Evolutionary conservation across 1,284 basidiomycete genomes (phyloP).

Genomic region (Vanrija humicola): DNA sequence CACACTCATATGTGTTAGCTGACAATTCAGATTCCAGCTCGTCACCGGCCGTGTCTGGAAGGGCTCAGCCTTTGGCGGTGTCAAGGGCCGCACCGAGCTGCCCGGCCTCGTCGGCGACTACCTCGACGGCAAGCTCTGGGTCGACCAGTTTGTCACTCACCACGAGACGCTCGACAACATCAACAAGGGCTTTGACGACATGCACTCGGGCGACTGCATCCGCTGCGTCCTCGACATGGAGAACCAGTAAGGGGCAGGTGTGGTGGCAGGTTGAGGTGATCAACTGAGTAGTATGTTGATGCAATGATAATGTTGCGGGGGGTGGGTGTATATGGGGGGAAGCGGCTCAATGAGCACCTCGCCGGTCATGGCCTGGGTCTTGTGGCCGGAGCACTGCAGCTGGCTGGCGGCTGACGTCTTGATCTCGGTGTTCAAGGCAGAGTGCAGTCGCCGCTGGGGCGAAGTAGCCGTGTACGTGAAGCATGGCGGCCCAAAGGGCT

Average conservation of each 20-base stretch:
- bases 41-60: conserved; percentile 91
- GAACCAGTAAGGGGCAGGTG: conserved; percentile 2
- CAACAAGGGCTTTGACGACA: conserved; percentile 86
- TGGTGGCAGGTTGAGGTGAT: no score
- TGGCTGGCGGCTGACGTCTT: no score
- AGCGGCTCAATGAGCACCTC: no score
- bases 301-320: no score
- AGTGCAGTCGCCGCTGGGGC: no score
- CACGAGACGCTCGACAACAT: conserved; percentile 69
- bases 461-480: no score
- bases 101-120: conserved; percentile 74
- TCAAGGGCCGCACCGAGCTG: conserved; percentile 93
- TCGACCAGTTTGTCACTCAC: conserved; percentile 89
- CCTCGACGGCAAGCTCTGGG: conserved; percentile 50
- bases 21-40: conserved; percentile 59
- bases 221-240: conserved; percentile 67
- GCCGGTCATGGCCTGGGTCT: no score
- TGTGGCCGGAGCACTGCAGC: no score
- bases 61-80: conserved; percentile 93
- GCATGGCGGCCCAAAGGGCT: no score
- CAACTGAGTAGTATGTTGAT: no score
- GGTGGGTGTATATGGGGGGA: no score
- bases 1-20: neutral
- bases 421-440: no score
- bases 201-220: conserved; percentile 91